A percentile compares a stretch with the other conserved stretches of the same genome.
Conservation (phyloP, 106 monocot genomes). For the Phalaenopsis equestris region DNA sequence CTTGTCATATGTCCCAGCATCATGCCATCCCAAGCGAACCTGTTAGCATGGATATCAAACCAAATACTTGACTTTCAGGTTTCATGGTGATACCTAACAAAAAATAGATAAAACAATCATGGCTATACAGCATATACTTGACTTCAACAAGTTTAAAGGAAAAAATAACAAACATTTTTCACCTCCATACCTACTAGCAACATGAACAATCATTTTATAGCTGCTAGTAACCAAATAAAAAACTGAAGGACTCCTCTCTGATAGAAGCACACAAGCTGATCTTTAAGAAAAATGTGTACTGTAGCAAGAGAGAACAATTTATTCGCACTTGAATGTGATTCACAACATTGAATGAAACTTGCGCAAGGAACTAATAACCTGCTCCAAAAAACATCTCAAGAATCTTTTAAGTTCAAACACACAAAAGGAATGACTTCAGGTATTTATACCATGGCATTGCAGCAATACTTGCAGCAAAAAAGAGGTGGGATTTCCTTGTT, state of each 20-base stretch:
- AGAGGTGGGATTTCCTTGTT: too few species aligned
- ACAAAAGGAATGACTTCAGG: too few species aligned
- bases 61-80: not conserved
- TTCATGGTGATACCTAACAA: not conserved
- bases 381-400: too few species aligned
- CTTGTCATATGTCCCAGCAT: conserved; percentile 95
- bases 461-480: too few species aligned
- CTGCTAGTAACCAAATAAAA: not conserved
- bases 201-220: not conserved
- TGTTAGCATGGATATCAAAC: conserved; percentile 13
- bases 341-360: too few species aligned
- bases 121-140: not conserved
- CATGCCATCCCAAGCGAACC: conserved; percentile 98
- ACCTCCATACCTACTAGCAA: not conserved
- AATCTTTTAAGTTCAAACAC: too few species aligned
- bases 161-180: not conserved
- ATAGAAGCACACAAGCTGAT: not conserved
- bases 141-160: not conserved
- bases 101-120: not conserved
- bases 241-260: not conserved
- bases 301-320: not conserved
- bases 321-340: too few species aligned
- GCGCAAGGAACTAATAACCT: too few species aligned
- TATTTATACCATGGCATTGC: too few species aligned
- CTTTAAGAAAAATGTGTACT: not conserved